A percentile compares a stretch with the other conserved stretches of the same genome.
Evolutionary conservation across 176 grass and related monocot genomes (phyloP).

Genomic region (Paspalum notatum): DNA sequence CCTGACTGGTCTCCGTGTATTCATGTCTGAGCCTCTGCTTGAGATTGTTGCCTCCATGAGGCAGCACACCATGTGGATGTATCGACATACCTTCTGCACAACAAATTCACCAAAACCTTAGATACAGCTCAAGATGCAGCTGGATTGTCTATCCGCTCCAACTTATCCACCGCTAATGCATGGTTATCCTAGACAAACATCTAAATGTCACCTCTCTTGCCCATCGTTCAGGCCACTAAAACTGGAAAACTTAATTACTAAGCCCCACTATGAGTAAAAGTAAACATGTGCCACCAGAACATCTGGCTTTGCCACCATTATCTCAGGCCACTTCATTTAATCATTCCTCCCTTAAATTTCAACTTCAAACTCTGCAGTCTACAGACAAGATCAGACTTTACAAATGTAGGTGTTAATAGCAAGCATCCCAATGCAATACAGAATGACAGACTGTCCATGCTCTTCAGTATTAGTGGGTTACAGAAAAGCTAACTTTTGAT

Average conservation of each 20-base stretch:
- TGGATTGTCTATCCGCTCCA: background rate
- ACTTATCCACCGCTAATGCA: too few species aligned
- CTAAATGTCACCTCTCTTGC: too few species aligned
- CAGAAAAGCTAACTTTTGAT: background rate
- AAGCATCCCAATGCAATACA: background rate
- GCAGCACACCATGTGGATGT: background rate
- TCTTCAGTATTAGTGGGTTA: background rate
- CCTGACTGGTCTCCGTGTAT: background rate
- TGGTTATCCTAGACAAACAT: too few species aligned
- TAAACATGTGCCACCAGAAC: too few species aligned
- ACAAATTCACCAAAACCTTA: background rate
- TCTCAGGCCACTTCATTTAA: too few species aligned
- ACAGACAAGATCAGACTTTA: background rate
- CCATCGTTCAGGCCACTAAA: too few species aligned
- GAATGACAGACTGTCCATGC: background rate
- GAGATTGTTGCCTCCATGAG: slow-evolving; percentile 25
- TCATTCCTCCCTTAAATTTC: too few species aligned
- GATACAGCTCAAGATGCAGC: background rate
- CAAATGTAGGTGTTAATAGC: background rate
- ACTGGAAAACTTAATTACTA: too few species aligned
- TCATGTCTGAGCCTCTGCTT: slow-evolving; percentile 26
- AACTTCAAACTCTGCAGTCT: too few species aligned
- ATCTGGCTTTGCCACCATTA: too few species aligned
- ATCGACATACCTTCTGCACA: slow-evolving; percentile 30
- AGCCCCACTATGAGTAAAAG: too few species aligned